A percentile compares a stretch with the other conserved stretches of the same genome.
Evolutionary conservation across 495 filamentous ascomycete species (phyloP).

Genomic region (Daldinia bambusicola): DNA sequence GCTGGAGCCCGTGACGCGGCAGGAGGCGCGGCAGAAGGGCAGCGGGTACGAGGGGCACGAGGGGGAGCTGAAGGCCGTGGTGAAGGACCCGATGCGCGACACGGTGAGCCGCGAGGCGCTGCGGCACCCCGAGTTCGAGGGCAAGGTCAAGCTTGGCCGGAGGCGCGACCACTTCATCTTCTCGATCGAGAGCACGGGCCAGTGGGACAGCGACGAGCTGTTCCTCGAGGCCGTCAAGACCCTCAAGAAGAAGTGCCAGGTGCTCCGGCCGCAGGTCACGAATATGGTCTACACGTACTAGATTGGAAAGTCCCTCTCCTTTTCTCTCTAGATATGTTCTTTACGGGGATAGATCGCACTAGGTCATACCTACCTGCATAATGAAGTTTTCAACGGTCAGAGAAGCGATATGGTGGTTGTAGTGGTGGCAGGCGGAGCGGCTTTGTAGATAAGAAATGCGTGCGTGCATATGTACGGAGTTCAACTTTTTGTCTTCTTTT

Average conservation of each 20-base stretch:
- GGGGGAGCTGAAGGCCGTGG: constrained; percentile 85
- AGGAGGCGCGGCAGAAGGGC: constrained; percentile 68
- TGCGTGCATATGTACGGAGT: constrained; percentile 19
- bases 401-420: background rate
- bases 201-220: constrained; percentile 88
- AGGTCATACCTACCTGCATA: constrained; percentile 6
- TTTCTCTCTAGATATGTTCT: background rate
- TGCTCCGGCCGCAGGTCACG: constrained; percentile 57
- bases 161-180: constrained; percentile 97
- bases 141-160: constrained; percentile 92
- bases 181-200: constrained; percentile 91
- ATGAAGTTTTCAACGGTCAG: background rate
- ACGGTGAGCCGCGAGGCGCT: constrained; percentile 94
- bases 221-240: constrained; percentile 89
- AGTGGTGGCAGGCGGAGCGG: background rate
- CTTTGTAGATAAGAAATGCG: constrained; percentile 6
- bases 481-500: background rate
- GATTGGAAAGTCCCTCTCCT: background rate
- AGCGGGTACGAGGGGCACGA: constrained; percentile 77
- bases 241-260: constrained; percentile 76
- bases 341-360: background rate
- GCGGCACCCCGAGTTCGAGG: constrained; percentile 91
- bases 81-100: constrained; percentile 83
- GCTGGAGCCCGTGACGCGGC: constrained; percentile 73
- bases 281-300: constrained; percentile 56